Conservation (phyloP, 305 asterid genomes). For the Andrographis paniculata region DNA sequence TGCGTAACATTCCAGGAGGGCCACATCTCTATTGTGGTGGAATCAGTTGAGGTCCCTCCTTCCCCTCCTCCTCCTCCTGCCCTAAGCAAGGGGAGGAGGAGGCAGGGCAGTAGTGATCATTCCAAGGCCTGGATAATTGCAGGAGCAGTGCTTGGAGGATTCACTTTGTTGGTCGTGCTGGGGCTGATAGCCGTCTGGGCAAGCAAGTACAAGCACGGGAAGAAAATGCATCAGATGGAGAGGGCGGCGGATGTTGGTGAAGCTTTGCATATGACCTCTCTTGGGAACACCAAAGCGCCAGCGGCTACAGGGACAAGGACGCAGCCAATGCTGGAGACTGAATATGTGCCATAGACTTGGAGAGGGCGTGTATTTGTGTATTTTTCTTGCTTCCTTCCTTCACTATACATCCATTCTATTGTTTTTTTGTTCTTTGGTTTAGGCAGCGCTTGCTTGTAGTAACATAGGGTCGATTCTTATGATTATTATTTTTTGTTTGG, state of each 20-base stretch:
- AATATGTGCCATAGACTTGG: constrained; percentile 51
- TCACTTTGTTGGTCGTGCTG: constrained; percentile 27
- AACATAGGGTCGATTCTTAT: too few species aligned
- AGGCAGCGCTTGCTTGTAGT: too few species aligned
- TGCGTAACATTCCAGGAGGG: constrained; percentile 53
- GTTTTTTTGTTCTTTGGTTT: too few species aligned
- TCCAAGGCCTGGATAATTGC: constrained; percentile 31
- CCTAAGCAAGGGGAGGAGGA: background rate
- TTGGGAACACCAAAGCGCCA: constrained; percentile 67
- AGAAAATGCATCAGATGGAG: constrained; percentile 48
- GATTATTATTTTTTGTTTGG: too few species aligned
- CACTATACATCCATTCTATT: too few species aligned
- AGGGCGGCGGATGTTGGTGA: constrained; percentile 55
- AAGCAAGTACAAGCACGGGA: constrained; percentile 27
- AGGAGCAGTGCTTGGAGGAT: constrained; percentile 40
- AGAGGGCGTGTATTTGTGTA: too few species aligned
- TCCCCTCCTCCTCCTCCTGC: constrained; percentile 1
- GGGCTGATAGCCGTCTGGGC: constrained; percentile 21
- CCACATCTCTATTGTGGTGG: constrained; percentile 61
- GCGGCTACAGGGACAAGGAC: constrained; percentile 63
- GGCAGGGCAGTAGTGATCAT: constrained; percentile 11
- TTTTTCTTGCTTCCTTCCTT: too few species aligned
- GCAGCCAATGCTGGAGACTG: constrained; percentile 54
- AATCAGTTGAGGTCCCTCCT: constrained; percentile 25
- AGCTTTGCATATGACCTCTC: constrained; percentile 47